Evolutionary conservation across 2,329 filamentous ascomycete species (phyloP), one percentile per base, ranked within the genome.

Genomic region (Phyllosticta citriasiana): DNA sequence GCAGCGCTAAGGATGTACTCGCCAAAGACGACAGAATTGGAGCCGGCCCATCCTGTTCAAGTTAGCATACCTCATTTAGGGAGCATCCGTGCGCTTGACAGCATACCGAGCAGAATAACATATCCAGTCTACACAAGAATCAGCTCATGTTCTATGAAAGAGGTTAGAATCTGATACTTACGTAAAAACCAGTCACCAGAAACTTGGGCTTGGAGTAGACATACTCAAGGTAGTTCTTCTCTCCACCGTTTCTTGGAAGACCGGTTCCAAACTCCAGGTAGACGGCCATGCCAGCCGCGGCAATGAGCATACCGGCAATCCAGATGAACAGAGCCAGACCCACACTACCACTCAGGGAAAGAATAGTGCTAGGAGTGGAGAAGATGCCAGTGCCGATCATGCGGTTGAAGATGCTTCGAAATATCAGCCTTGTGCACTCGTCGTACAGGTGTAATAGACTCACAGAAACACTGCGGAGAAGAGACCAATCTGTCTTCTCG

Each of bases 1-100:
- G 85, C 82, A 8, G 86, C 86, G 67, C 86, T 79, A 1, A 89
- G 78, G 61, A 89, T 84, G 71, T 88, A 88, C 69, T 88, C 84
- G 63, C 85, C 85, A 65, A 89, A 88, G 50, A 88, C 80, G 64
- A 89, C 83, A 0, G 82, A 86, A 71, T 88, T 88, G 14, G 82
- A 82, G 6, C 82, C 82, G 0, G 84, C 84, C 84, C 84, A 88
- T 12, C 74, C 40, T 47, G 40, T 4, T 47, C 40, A n/a, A n/a
- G 16, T 47, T n/a, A 47, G 40, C 40, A 47, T 7, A 16, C n/a
- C 12, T 47, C 14, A 47, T n/a, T n/a, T 16, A 6, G 40, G 40
- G 40, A 19, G 40, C 16, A 47, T 47, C 40, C 16, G 6, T 16
- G 16, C 71, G 30, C 27, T 30, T 30, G 27, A 30, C 9, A 8